Evolutionary conservation across 2,329 filamentous ascomycete species (phyloP).

Genomic region (Exophiala sp.): DNA sequence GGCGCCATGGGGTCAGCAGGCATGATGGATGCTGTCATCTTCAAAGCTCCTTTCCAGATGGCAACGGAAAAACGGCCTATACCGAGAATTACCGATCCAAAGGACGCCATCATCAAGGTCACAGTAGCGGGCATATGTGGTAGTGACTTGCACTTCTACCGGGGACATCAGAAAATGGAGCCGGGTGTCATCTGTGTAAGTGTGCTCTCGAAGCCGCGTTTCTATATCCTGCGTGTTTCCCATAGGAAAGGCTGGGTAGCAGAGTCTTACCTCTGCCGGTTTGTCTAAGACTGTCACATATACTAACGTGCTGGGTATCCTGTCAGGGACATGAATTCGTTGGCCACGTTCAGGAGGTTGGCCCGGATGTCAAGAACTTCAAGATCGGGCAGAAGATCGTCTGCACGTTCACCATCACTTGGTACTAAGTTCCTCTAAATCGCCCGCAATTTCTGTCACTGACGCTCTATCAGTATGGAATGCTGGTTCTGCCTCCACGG

Average conservation of each 20-base stretch:
- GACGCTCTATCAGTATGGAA: slow-evolving; percentile 46
- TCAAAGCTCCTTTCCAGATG: slow-evolving; percentile 26
- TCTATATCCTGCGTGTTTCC: no score
- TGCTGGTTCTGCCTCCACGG: slow-evolving; percentile 51
- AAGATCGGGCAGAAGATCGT: slow-evolving; percentile 51
- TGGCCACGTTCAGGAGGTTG: slow-evolving; percentile 45
- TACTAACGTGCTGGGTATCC: no score
- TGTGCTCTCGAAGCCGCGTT: neutral
- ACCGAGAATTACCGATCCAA: slow-evolving; percentile 39
- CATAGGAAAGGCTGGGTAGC: no score
- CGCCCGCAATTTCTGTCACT: neutral
- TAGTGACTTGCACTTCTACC: slow-evolving; percentile 45
- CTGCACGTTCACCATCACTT: slow-evolving; percentile 50
- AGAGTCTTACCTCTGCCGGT: no score
- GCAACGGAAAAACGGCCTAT: slow-evolving; percentile 41
- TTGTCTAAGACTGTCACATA: no score
- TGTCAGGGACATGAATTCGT: slow-evolving; percentile 53
- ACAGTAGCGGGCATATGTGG: slow-evolving; percentile 11
- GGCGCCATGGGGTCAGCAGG: neutral
- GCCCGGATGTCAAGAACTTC: slow-evolving; percentile 44
- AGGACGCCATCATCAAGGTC: slow-evolving; percentile 48
- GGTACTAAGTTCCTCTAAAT: neutral
- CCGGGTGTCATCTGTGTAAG: slow-evolving; percentile 43
- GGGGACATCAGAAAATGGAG: slow-evolving; percentile 48
- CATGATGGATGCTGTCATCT: slow-evolving; percentile 14